These are phyloP conservation scores for Luzula sylvatica DNA, from an alignment of 176 grass and related monocot species.

Conservation along the genomic window DNA sequence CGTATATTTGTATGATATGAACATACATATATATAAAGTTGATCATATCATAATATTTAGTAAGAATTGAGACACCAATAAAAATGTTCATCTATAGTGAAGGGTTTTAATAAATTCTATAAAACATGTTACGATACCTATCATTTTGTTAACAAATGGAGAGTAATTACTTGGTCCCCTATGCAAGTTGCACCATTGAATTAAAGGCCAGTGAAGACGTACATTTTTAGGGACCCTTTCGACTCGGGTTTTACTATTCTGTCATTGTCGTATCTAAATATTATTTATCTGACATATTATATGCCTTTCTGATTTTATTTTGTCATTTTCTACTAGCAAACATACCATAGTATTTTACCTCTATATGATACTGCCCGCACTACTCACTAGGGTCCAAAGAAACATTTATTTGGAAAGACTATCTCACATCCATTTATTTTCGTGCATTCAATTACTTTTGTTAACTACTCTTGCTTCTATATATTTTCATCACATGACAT, in stretches of 20 bases:
- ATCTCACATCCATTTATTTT: too few species aligned
- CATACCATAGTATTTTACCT: background rate
- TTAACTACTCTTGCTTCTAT: too few species aligned
- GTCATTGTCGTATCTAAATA: conserved; percentile 9
- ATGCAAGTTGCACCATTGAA: conserved; percentile 18
- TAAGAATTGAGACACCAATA: too few species aligned
- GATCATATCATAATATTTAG: too few species aligned
- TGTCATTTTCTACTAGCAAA: conserved; percentile 17
- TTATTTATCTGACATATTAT: conserved; percentile 6
- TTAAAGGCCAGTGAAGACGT: conserved; percentile 4
- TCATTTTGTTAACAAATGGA: too few species aligned
- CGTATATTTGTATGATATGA: too few species aligned
- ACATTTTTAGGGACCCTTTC: conserved; percentile 5
- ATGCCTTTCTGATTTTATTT: background rate
- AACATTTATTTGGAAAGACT: background rate
- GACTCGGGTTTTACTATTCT: conserved; percentile 18
- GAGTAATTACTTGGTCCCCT: background rate
- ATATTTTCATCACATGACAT: too few species aligned
- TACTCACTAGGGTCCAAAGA: background rate
- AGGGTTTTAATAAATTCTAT: too few species aligned
- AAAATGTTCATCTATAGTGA: too few species aligned
- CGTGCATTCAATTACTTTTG: too few species aligned
- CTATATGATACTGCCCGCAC: background rate
- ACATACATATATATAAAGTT: too few species aligned
- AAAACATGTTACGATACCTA: too few species aligned